Percentiles rank a stretch among this genome's conserved stretches.
Evolutionary conservation across 306 rosid species (phyloP).

Genomic region (Crotalaria pallida): DNA sequence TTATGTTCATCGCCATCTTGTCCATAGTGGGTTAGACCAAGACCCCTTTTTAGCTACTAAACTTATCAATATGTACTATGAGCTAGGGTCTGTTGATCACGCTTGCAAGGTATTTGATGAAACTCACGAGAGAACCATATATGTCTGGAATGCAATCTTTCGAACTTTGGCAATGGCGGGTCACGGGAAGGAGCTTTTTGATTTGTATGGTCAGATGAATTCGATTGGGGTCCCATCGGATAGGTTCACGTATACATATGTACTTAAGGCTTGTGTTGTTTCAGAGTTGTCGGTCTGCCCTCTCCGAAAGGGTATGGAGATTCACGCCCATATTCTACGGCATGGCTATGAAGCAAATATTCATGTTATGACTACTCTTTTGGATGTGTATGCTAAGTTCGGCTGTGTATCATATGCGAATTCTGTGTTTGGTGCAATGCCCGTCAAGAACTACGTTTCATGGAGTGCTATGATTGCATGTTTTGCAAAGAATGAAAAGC

Average conservation of each 20-base stretch:
- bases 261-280: slow-evolving; percentile 82
- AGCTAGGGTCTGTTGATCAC: slow-evolving; percentile 54
- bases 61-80: slow-evolving; percentile 77
- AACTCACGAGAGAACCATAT: slow-evolving; percentile 65
- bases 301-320: slow-evolving; percentile 73
- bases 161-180: slow-evolving; percentile 72
- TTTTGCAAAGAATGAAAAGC: slow-evolving; percentile 69
- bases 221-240: slow-evolving; percentile 45
- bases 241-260: slow-evolving; percentile 76
- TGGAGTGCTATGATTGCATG: slow-evolving; percentile 97
- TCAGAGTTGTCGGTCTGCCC: slow-evolving; percentile 46
- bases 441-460: slow-evolving; percentile 65
- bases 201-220: slow-evolving; percentile 68
- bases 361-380: slow-evolving; percentile 77
- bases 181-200: slow-evolving; percentile 55
- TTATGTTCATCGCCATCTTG: slow-evolving; percentile 52
- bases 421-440: slow-evolving; percentile 65
- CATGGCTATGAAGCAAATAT: slow-evolving; percentile 66
- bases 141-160: slow-evolving; percentile 85
- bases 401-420: slow-evolving; percentile 62
- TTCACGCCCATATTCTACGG: slow-evolving; percentile 79
- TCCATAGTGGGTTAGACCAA: slow-evolving; percentile 48
- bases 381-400: slow-evolving; percentile 80
- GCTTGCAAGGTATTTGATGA: slow-evolving; percentile 72
- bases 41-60: slow-evolving; percentile 88